Percentiles rank a stretch among this genome's conserved stretches.
Evolutionary conservation across 2,329 filamentous ascomycete genomes (phyloP).

Genomic region (Teratosphaeria zuluensis): DNA sequence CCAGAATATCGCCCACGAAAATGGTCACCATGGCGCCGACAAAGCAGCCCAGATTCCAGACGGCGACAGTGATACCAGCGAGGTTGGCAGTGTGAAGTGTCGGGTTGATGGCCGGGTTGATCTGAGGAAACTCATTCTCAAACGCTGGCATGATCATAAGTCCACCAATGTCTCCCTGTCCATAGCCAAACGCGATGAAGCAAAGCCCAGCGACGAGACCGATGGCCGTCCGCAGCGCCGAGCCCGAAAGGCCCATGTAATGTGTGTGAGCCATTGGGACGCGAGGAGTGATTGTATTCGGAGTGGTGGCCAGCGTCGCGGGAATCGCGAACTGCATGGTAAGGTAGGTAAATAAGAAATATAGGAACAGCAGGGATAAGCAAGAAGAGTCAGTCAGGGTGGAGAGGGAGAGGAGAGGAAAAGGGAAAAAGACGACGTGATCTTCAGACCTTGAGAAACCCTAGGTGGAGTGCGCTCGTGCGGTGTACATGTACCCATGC

Average conservation of each 20-base stretch:
- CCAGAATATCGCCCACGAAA: constrained; percentile 48
- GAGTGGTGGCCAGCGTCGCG: background rate
- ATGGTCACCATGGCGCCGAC: constrained; percentile 32
- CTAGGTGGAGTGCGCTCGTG: too few species aligned
- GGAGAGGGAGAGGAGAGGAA: background rate
- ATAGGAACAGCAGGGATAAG: background rate
- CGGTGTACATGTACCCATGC: too few species aligned
- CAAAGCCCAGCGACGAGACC: constrained; percentile 12
- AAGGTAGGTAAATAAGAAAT: background rate
- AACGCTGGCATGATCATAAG: constrained; percentile 61
- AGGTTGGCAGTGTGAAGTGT: constrained; percentile 27
- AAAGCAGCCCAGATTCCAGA: constrained; percentile 36
- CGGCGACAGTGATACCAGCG: constrained; percentile 31
- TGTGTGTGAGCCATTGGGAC: constrained; percentile 5
- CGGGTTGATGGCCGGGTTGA: constrained; percentile 30
- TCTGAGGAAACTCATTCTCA: constrained; percentile 34
- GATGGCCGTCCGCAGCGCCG: constrained; percentile 10
- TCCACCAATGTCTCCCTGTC: constrained; percentile 20
- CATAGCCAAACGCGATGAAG: constrained; percentile 11
- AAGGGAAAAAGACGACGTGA: background rate
- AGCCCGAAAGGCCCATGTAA: constrained; percentile 13
- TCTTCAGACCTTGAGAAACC: too few species aligned
- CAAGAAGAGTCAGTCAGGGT: background rate
- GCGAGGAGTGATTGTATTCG: background rate
- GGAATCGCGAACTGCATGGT: background rate